These are phyloP conservation scores for Tulasnella sp. DNA, from an alignment of 768 basidiomycete species.

Conservation along the genomic window DNA sequence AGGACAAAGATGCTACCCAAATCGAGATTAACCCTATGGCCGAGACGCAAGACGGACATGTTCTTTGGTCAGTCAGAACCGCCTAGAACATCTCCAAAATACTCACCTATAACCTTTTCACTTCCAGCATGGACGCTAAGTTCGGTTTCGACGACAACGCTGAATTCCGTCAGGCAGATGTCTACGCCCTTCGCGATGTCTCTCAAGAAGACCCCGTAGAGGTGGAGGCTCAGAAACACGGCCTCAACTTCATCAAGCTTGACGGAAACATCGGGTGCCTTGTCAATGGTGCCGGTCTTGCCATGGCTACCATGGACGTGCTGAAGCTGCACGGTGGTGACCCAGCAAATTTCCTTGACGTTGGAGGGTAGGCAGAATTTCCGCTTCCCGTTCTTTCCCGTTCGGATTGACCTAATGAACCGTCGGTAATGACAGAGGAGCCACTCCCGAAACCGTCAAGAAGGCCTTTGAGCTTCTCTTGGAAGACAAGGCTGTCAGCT, in stretches of 20 bases:
- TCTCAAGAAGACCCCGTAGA: conserved; percentile 96
- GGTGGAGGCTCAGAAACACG: conserved; percentile 93
- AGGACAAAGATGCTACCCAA: conserved; percentile 98
- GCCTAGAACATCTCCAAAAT: neutral
- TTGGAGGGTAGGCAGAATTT: conserved; percentile 63
- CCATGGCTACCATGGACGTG: conserved; percentile 99
- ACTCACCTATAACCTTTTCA: neutral
- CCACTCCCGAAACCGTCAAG: conserved; percentile 99
- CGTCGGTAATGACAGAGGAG: conserved; percentile 50
- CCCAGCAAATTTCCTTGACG: conserved; percentile 98
- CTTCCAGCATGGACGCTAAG: conserved; percentile 93
- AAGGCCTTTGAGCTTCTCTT: conserved; percentile 97
- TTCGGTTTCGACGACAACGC: conserved; percentile 99
- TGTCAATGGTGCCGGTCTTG: conserved; percentile 96
- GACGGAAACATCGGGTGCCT: conserved; percentile 96
- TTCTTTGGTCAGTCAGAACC: conserved; percentile 67
- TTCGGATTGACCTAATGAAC: neutral
- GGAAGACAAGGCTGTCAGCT: conserved; percentile 85
- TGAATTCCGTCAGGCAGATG: conserved; percentile 89
- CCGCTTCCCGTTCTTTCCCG: neutral
- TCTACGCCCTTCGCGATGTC: conserved; percentile 83
- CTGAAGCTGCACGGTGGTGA: conserved; percentile 90
- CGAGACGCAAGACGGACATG: conserved; percentile 80
- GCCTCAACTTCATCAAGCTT: conserved; percentile 97
- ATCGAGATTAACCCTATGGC: conserved; percentile 99